Percentiles rank a stretch among this genome's conserved stretches.
Evolutionary conservation across 2,329 filamentous ascomycete genomes (phyloP).

Genomic region (Pseudocercospora crystallina): DNA sequence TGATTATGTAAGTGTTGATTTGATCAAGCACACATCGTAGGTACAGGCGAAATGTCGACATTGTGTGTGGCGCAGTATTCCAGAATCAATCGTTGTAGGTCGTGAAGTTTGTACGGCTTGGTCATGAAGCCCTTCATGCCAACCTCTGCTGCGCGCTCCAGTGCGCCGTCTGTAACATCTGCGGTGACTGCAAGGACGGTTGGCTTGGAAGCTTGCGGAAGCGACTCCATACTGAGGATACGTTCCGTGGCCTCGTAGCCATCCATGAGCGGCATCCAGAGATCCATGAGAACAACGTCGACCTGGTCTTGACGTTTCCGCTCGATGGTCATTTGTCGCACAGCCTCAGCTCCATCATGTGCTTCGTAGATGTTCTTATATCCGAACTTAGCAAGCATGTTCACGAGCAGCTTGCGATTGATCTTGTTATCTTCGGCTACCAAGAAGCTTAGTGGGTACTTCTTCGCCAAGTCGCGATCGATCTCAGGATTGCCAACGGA

Average conservation of each 20-base stretch:
- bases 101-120: conserved; percentile 64
- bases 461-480: conserved; percentile 59
- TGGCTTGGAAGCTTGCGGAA: conserved; percentile 25
- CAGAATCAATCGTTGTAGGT: conserved; percentile 61
- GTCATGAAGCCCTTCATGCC: conserved; percentile 70
- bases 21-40: no score
- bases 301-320: conserved; percentile 42
- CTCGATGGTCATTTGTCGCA: conserved; percentile 54
- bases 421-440: conserved; percentile 73
- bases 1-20: no score
- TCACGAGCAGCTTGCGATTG: conserved; percentile 66
- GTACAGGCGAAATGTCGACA: background rate
- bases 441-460: conserved; percentile 65
- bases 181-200: conserved; percentile 64
- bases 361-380: conserved; percentile 64
- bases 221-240: conserved; percentile 55
- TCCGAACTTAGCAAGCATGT: conserved; percentile 66
- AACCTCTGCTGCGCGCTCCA: conserved; percentile 59
- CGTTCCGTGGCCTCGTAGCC: conserved; percentile 67
- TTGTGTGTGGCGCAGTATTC: conserved; percentile 41
- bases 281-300: conserved; percentile 69
- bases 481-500: conserved; percentile 35
- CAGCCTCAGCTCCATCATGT: conserved; percentile 67
- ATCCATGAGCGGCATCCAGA: conserved; percentile 75
- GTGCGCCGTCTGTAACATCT: conserved; percentile 64